These are phyloP conservation scores for Kodamaea nitidulidarum DNA, from an alignment of 805 yeast species.

Conservation along the genomic window DNA sequence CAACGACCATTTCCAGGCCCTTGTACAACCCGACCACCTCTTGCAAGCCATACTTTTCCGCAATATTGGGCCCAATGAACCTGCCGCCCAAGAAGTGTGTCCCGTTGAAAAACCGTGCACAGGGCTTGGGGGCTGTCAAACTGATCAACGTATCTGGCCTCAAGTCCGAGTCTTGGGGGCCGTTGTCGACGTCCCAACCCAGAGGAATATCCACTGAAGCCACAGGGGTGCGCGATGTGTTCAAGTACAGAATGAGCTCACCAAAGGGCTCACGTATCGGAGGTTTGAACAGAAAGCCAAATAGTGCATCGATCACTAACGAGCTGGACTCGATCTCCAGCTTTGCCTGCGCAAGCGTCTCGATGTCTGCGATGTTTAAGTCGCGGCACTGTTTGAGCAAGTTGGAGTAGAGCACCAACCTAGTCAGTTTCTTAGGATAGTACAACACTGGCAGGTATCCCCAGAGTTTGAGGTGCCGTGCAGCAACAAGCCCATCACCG, in stretches of 20 bases:
- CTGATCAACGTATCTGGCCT: slow-evolving; percentile 71
- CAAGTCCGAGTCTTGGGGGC: slow-evolving; percentile 54
- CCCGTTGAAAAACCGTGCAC: slow-evolving; percentile 48
- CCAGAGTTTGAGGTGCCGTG: slow-evolving; percentile 79
- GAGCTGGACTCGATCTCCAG: slow-evolving; percentile 7
- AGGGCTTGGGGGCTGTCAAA: slow-evolving; percentile 92
- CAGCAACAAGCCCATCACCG: slow-evolving; percentile 96
- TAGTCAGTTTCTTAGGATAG: slow-evolving; percentile 66
- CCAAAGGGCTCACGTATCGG: slow-evolving; percentile 81
- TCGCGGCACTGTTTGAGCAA: slow-evolving; percentile 64
- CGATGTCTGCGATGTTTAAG: slow-evolving; percentile 58
- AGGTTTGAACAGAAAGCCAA: slow-evolving; percentile 91
- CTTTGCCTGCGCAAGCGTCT: slow-evolving; percentile 31
- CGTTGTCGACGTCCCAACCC: slow-evolving; percentile 94
- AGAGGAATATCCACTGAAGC: slow-evolving; percentile 89
- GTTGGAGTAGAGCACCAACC: slow-evolving; percentile 53
- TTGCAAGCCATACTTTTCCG: slow-evolving; percentile 67
- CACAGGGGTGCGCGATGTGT: slow-evolving; percentile 51
- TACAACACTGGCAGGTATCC: slow-evolving; percentile 65
- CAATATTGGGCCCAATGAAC: slow-evolving; percentile 65
- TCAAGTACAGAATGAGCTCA: slow-evolving; percentile 27
- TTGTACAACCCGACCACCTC: slow-evolving; percentile 30
- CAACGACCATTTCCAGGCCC: slow-evolving; percentile 33
- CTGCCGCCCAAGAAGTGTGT: slow-evolving; percentile 87
- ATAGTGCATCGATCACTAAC: slow-evolving; percentile 67